Evolutionary conservation across 2,329 filamentous ascomycete genomes (phyloP), one percentile per base, ranked within the genome.

Genomic region (Pestalotiopsis sp.): DNA sequence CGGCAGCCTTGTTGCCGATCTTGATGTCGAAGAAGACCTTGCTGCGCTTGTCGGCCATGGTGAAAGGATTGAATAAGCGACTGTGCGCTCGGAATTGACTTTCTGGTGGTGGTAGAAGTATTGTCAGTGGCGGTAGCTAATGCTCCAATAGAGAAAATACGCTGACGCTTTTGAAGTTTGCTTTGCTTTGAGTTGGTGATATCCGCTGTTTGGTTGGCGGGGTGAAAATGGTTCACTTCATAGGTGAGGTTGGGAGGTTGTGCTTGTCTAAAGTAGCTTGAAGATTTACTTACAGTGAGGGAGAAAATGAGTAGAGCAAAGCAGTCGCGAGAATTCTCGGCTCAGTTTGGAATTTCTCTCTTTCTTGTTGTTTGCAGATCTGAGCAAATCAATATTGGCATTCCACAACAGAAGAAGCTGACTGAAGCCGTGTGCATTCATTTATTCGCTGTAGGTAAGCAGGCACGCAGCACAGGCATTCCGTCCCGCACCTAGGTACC

Each of bases 21-120:
- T 90, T 86, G 79, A 99, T 91, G 84, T 98, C 95, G 81, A 99
- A 98, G 86, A 92, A 99, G 83, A 97, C 95, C 75, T 93, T 91
- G 79, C 90, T 89, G 77, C 93, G 92, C 80, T 86, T 85, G 70
- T 81, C 79, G 69, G 83, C 73, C 73, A 75, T 75, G 23, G 31
- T 71, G 70, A 27, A 27, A 20, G 25, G 31, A 36, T 64, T 45
- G 45, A 52, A 52, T 2, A 36, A 36, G 31, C 2, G 45, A 52
- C 6, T 52, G 12, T 31, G 20, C 14, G 12, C n/a, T 27, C 23
- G 58, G 12, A n/a, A 17, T 36, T 7, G 58, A 20, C 31, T 60
- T 25, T 60, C 17, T 36, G 58, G 20, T 17, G 11, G 13, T 60
- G 58, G 45, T 20, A n/a, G 45, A 52, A 36, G n/a, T 6, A 14